These are phyloP conservation scores for Kwoniella newhampshirensis DNA, from an alignment of 768 basidiomycete genomes.

Conservation along the genomic window DNA sequence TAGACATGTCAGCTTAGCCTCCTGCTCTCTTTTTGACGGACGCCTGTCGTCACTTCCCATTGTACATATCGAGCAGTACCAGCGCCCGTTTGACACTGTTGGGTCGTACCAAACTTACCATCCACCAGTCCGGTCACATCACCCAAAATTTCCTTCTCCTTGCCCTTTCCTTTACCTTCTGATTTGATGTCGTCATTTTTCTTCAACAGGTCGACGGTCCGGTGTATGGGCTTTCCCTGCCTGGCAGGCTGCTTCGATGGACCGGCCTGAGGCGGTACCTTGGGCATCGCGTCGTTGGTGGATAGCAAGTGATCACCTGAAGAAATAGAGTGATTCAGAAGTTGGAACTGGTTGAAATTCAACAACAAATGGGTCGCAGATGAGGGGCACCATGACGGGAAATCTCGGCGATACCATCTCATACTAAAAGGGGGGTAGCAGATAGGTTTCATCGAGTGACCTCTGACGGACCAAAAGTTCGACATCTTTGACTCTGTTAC, in stretches of 20 bases:
- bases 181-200: constrained; percentile 18
- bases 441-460: background rate
- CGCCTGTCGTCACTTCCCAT: background rate
- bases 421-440: background rate
- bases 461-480: background rate
- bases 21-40: no score
- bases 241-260: constrained; percentile 10
- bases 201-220: constrained; percentile 29
- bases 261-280: constrained; percentile 11
- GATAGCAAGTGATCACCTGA: background rate
- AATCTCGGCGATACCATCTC: no score
- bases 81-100: background rate
- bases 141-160: constrained; percentile 27
- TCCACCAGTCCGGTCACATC: constrained; percentile 21
- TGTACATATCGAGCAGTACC: background rate
- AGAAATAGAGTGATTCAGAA: no score
- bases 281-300: constrained; percentile 5
- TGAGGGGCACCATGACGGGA: no score
- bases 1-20: constrained; percentile 9
- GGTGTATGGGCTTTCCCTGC: constrained; percentile 21
- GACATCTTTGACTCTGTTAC: background rate
- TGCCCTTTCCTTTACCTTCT: constrained; percentile 37
- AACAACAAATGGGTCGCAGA: no score
- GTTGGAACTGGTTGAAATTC: no score
- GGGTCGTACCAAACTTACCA: constrained; percentile 18